Base-by-base conservation (phyloP, 306 rosid genomes). In the Cicer arietinum region DNA sequence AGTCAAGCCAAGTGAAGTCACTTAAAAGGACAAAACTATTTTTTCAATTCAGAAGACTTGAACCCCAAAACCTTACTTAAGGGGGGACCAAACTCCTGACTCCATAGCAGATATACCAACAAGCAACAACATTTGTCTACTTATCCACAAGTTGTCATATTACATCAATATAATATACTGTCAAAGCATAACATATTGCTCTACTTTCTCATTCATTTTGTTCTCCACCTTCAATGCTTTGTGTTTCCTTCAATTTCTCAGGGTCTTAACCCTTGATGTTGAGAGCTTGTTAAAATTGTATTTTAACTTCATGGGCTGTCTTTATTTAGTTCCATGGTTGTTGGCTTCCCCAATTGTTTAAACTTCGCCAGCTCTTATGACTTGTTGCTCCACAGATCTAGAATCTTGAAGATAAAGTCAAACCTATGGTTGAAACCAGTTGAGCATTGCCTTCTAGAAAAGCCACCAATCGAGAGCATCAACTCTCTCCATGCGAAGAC, bases 301-400 rank as follows among this genome's bases (percentile, higher is more conserved):
- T 20, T 56, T 56, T 56, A 11, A 56, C 62, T 56, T 56, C 39
- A 4, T 56, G 62, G 62, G 62, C 10, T 56, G 39, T 20, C 62
- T 56, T 56, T 10, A 52, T 56, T 56, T 10, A 52, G 58, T 52
- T 52, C 22, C 58, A 16, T 2, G 58, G 2, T 14, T 16, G 58
- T 52, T 52, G 22, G 16, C 58, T 14, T 52, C 58, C 5, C 37
- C 37, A 30, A 30, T 30, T 30, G 37, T 30, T 30, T 30, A 30
- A 30, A 52, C 10, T 16, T 16, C 10, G 1, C 10, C 58, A 20
- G 5, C 58, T 14, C 58, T 14, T 30, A 30, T 30, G 37, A 30
- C 37, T 30, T 30, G 5, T 30, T 52, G 22, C 58, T 7, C 22
- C 25, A 4, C 3, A 14, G 25, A 52, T 52, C 58, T 9, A 52